Evolutionary conservation across 1,284 basidiomycete species (phyloP), one percentile per base, ranked within the genome.

Genomic region (Malassezia cuniculi): DNA sequence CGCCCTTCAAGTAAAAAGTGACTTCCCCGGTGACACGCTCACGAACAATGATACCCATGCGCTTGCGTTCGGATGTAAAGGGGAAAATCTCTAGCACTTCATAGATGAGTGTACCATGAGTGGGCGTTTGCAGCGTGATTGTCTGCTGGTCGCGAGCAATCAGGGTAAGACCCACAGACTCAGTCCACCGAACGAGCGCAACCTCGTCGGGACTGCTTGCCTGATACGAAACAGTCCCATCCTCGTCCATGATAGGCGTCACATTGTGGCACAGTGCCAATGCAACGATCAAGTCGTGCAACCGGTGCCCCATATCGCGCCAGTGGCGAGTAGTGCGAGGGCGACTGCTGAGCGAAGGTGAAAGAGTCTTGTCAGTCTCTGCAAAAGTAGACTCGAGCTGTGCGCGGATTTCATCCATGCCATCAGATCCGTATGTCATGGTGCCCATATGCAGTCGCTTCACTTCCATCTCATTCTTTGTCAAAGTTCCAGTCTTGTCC

Each of bases 391-490:
- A 73, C 5, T 79, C 76, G 10, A 97, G 72, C 54, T 95, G 84
- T 69, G 83, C 82, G 0, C 80, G 76, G 3, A 97, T 85, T 66
- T 99, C 93, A 60, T 99, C 93, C 89, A 97, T 95, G 7, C 87
- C 82, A 58, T 99, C 93, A 58, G 75, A 80, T 0, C 85, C 86
- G 65, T 90, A 99, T 3, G 85, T 89, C 75, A 97, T 85, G 0
- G 93, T 97, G 3, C 93, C 93, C 81, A 97, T 85, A 62, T 99
- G 90, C 25, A 99, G 72, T 67, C 93, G 95, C 71, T 82, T 89
- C 76, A 99, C 80, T 69, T 97, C 90, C 93, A 99, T 97, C 67
- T 94, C 90, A 61, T 99, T 99, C 68, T 94, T 84, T 0, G 93
- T 99, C 38, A 97, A 69, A 3, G 93, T 97, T 0, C 93, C 93